Evolutionary conservation across 2,329 filamentous ascomycete genomes (phyloP), one percentile per base, ranked within the genome.

Genomic region (Chaetoscypha palmicola): DNA sequence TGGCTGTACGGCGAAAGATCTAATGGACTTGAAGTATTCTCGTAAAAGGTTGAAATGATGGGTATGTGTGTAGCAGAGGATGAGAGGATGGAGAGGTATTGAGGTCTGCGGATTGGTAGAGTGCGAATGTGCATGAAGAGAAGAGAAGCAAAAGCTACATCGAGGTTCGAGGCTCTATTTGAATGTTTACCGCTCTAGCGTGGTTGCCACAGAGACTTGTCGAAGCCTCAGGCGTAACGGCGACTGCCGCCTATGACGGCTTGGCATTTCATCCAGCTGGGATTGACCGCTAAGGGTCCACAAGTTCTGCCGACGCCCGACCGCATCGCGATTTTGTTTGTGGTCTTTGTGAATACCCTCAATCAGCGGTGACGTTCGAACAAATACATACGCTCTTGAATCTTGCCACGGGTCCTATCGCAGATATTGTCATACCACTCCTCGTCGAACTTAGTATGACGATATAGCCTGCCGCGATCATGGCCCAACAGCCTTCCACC

Each of bases 1-100:
- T 67, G 64, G 66, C 65, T 62, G 56, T 53, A 55, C 45, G 26
- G 38, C 63, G 69, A 64, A 62, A 68, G 70, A 72, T 74, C 69
- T 72, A 69, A 58, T 66, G 45, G 58, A 61, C 58, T 58, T 54
- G 51, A 52, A 51, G 52, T 52, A 56, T 53, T 58, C 50, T 58
- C 56, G 43, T 41, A 35, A 48, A 52, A 57, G 60, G 54, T 48
- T 52, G 41, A 42, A 47, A 33, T 41, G 39, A 52, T 48, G 33
- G 26, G 19, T 17, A 47, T 49, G 46, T 48, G 44, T 28, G 50
- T 51, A 52, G 48, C 51, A 49, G 48, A 49, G 46, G 46, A 38
- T 48, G 50, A 53, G 64, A 64, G 61, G 58, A 63, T 48, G 54
- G 52, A 56, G 48, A 50, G 51, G 51, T 45, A 49, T 55, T 55